A percentile compares a stretch with the other conserved stretches of the same genome.
phyloP scores from a whole-genome alignment of 1,284 basidiomycete genomes.

The Papiliotrema terrestris region DNA sequence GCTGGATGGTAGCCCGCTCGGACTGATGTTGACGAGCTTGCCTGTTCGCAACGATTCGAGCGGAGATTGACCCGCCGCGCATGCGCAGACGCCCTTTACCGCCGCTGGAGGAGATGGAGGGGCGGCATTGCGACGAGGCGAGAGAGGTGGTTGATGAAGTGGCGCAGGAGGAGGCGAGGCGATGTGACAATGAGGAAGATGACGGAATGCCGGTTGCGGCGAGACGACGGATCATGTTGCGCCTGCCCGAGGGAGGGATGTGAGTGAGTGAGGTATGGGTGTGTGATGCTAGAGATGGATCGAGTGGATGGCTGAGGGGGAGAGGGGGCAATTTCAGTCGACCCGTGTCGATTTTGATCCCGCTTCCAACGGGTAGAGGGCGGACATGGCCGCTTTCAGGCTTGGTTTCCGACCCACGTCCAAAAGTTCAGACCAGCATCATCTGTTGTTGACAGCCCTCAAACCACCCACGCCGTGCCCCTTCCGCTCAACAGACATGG shows the following conservation, averaged over 20 bases:
- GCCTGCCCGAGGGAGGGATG: background rate
- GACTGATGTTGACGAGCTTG: too few species aligned
- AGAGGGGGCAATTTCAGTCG: background rate
- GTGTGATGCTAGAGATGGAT: background rate
- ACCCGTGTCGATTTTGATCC: background rate
- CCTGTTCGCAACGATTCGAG: too few species aligned
- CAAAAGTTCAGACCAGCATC: background rate
- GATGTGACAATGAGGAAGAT: background rate
- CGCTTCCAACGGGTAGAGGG: too few species aligned
- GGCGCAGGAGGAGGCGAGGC: slow-evolving; percentile 1
- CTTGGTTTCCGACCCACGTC: too few species aligned
- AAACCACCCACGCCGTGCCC: slow-evolving; percentile 15
- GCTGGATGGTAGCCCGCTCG: too few species aligned
- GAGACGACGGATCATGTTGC: background rate
- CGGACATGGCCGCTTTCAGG: too few species aligned
- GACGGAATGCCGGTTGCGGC: background rate
- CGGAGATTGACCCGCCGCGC: too few species aligned
- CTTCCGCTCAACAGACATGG: too few species aligned
- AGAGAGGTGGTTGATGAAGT: background rate
- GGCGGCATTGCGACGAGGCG: background rate
- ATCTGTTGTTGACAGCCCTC: background rate
- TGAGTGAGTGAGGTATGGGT: background rate
- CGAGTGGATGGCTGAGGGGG: too few species aligned
- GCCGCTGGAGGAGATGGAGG: background rate
- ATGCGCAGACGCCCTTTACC: too few species aligned